Evolutionary conservation across 2,329 filamentous ascomycete species (phyloP).

Genomic region (Aspergillus tanneri): DNA sequence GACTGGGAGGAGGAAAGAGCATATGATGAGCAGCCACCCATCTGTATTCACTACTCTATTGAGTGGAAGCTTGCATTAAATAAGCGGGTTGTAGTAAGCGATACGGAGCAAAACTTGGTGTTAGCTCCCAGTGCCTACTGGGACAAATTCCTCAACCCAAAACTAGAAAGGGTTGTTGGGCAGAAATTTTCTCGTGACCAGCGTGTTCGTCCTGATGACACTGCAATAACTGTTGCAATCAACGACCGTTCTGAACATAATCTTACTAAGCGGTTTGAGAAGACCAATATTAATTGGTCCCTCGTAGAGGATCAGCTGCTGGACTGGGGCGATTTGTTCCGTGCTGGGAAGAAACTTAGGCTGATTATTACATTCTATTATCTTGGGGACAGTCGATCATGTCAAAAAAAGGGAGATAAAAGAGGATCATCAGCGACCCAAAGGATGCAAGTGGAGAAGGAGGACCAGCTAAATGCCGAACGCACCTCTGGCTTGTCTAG

Average conservation of each 20-base stretch:
- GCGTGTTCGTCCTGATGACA: background rate
- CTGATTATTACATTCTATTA: conserved; percentile 17
- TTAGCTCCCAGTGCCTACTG: conserved; percentile 13
- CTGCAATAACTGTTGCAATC: no score
- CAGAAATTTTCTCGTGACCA: background rate
- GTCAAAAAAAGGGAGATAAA: conserved; percentile 11
- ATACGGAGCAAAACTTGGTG: conserved; percentile 18
- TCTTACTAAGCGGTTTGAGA: conserved; percentile 5
- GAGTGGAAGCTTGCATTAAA: conserved; percentile 18
- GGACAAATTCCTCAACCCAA: conserved; percentile 13
- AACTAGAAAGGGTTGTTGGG: conserved; percentile 13
- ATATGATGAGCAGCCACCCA: conserved; percentile 15
- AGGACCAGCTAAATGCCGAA: conserved; percentile 11
- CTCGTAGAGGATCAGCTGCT: conserved; percentile 15
- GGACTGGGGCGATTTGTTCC: conserved; percentile 12
- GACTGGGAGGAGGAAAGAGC: background rate
- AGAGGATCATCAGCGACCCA: conserved; percentile 16
- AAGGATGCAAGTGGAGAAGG: conserved; percentile 12
- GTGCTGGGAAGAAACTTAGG: conserved; percentile 17
- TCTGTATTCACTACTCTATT: conserved; percentile 18
- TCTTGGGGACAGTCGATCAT: conserved; percentile 7
- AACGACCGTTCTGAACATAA: no score
- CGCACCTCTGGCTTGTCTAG: conserved; percentile 13
- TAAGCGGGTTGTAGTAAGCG: conserved; percentile 9
- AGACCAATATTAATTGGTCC: conserved; percentile 15